Evolutionary conservation across 495 filamentous ascomycete genomes (phyloP).

Genomic region (Aspergillus incahuasiensis): DNA sequence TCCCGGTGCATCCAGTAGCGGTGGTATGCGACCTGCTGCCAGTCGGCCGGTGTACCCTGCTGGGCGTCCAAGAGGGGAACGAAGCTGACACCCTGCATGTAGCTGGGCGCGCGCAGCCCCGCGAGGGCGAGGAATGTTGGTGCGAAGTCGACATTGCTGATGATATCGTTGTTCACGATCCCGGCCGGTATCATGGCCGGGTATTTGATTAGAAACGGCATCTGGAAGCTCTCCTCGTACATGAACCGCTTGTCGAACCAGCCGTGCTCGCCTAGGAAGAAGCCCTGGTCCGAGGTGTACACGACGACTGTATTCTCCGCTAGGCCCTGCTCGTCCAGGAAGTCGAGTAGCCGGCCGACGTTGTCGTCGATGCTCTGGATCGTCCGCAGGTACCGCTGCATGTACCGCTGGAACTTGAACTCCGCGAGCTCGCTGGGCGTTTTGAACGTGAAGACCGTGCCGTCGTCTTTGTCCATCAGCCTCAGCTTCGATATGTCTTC

Average conservation of each 20-base stretch:
- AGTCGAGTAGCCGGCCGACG: conserved; percentile 37
- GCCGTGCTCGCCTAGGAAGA: conserved; percentile 47
- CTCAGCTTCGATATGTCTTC: conserved; percentile 14
- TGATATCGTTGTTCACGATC: conserved; percentile 34
- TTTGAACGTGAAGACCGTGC: conserved; percentile 32
- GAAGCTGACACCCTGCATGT: conserved; percentile 43
- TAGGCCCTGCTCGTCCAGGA: conserved; percentile 30
- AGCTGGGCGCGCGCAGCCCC: conserved; percentile 26
- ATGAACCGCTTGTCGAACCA: conserved; percentile 49
- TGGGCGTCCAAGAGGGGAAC: conserved; percentile 20
- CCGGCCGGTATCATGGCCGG: conserved; percentile 29
- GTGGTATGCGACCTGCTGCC: conserved; percentile 44
- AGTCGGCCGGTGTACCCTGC: conserved; percentile 25
- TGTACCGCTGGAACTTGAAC: conserved; percentile 47
- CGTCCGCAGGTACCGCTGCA: conserved; percentile 43
- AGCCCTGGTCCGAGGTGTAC: conserved; percentile 44
- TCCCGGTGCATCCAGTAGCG: conserved; percentile 47
- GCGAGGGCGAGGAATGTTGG: conserved; percentile 38
- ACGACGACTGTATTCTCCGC: conserved; percentile 38
- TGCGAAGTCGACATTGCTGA: conserved; percentile 45
- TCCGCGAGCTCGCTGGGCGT: conserved; percentile 30
- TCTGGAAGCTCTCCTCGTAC: conserved; percentile 45
- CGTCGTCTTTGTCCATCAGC: neutral
- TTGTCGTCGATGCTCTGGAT: conserved; percentile 42
- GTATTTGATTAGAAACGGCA: conserved; percentile 41